Base-by-base conservation (phyloP, 2,329 filamentous ascomycete species). In the Hymenoscyphus scutula region DNA sequence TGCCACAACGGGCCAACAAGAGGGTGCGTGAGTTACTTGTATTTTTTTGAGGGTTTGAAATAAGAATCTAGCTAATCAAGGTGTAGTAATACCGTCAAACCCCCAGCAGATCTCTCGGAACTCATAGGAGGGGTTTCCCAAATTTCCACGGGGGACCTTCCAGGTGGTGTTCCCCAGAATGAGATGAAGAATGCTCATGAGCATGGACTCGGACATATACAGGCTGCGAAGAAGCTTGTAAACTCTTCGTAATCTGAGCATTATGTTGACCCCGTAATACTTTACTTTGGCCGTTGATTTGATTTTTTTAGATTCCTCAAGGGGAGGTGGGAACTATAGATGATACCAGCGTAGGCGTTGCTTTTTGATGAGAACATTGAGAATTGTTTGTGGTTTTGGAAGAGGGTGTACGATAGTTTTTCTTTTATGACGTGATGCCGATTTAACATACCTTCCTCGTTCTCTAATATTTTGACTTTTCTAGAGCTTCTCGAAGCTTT, bases 121-220 rank as follows among this genome's bases (percentile, higher is more conserved):
- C 55, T 55, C 15, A 25, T 48, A 32, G 54, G 58, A 17, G 70
- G 73, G 2, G 63, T 70, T 13, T 70, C 74, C 51, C 74, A 76
- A 60, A 68, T 76, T 11, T 73, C 73, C 0, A 79, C 78, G 1
- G 67, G 71, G n/a, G 74, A 77, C n/a, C 69, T 79, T 3, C 77
- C 78, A 0, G 77, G 72, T 41, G 78, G 78, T 2, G 69, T 70
- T 27, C 75, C 77, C 11, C 76, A 79, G 64, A 69, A 72, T 7
- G 71, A 79, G 25, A 34, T 73, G 34, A 64, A 62, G 25, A 64
- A 64, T 53, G 66, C 69, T 0, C 68, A 70, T 27, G 37, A 62
- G 1, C 70, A 71, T 59, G 51, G 53, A 7, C 32, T 72, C 5
- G 70, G 68, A 1, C 70, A 71, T 62, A 11, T 73, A 48, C 56